These are phyloP conservation scores for Arabidopsis lyrata DNA, from an alignment of 441 rosid species.

Conservation along the genomic window DNA sequence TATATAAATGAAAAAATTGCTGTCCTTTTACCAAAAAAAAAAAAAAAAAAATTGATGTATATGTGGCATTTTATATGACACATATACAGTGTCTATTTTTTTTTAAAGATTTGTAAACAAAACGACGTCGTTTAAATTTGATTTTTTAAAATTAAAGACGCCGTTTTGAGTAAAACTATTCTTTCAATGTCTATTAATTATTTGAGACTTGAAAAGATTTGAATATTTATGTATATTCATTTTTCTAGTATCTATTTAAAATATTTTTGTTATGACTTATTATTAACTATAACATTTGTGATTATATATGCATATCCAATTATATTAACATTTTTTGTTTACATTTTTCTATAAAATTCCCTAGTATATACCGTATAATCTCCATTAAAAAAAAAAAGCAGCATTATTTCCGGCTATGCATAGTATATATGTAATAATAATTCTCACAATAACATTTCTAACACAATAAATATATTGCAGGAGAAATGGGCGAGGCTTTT, in stretches of 20 bases:
- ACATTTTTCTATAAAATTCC: too few relatives aligned
- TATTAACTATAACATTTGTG: neutral
- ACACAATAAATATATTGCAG: constrained; percentile 45
- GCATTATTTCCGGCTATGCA: too few relatives aligned
- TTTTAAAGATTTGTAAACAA: neutral
- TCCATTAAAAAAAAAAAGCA: too few relatives aligned
- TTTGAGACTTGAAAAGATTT: neutral
- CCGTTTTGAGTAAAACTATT: neutral
- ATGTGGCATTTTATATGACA: neutral
- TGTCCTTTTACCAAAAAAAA: too few relatives aligned
- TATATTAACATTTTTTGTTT: too few relatives aligned
- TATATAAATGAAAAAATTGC: neutral
- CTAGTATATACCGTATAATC: too few relatives aligned
- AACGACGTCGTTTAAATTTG: neutral
- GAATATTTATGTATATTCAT: neutral
- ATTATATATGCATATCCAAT: neutral
- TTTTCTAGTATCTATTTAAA: neutral
- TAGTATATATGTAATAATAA: too few relatives aligned
- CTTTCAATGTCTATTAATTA: neutral
- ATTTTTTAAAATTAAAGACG: neutral
- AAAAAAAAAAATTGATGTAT: neutral
- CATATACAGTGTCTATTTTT: neutral
- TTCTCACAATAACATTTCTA: neutral
- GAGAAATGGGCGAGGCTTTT: constrained; percentile 66
- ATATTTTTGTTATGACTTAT: neutral